These are phyloP conservation scores for Jackrogersella multiformis DNA, from an alignment of 495 filamentous ascomycete species.

Conservation along the genomic window DNA sequence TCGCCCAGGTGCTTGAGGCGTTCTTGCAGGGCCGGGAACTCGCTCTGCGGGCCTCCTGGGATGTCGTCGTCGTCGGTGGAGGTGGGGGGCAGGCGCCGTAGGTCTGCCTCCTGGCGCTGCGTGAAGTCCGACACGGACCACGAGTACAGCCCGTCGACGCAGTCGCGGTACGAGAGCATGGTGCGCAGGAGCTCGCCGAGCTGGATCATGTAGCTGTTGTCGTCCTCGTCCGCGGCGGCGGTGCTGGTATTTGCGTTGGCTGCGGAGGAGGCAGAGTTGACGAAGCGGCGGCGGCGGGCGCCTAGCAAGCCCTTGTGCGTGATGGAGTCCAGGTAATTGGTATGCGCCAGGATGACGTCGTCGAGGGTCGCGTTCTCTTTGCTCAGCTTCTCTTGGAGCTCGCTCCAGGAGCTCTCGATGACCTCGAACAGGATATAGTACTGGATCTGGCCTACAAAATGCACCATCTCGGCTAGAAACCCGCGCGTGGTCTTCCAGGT, in stretches of 20 bases:
- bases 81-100: constrained; percentile 72
- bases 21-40: constrained; percentile 78
- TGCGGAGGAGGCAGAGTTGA: constrained; percentile 49
- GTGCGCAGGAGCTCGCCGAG: constrained; percentile 90
- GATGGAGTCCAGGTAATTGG: constrained; percentile 87
- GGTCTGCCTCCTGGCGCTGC: constrained; percentile 81
- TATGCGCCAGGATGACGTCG: constrained; percentile 92
- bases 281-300: constrained; percentile 57
- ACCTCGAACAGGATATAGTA: constrained; percentile 99
- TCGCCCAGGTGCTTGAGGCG: constrained; percentile 74
- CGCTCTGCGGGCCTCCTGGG: constrained; percentile 50
- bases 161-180: constrained; percentile 94
- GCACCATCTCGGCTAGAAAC: constrained; percentile 94
- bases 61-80: constrained; percentile 46
- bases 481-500: constrained; percentile 93
- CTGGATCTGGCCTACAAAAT: constrained; percentile 95
- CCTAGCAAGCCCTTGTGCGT: constrained; percentile 96
- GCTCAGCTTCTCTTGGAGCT: constrained; percentile 79
- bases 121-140: constrained; percentile 95
- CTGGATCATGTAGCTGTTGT: constrained; percentile 88
- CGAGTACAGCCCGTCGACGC: constrained; percentile 91
- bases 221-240: constrained; percentile 60
- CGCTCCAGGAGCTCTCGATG: constrained; percentile 92
- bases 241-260: constrained; percentile 36
- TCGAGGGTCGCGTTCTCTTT: constrained; percentile 90